Conservation (phyloP, 192 early-diverging fungal species). For the Backusella tarrabulga region DNA sequence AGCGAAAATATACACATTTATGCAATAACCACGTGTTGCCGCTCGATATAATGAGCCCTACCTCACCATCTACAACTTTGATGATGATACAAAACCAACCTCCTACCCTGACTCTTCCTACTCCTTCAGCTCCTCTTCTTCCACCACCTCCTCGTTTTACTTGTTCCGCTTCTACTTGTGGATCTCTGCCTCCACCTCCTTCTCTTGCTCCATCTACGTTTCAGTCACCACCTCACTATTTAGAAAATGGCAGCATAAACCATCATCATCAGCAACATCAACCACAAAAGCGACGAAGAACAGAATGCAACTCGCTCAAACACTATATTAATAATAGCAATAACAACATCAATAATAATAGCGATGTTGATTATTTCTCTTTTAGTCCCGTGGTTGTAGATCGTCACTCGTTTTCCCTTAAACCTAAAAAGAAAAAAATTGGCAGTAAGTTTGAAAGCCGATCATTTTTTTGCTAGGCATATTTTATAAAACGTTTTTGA, state of each 20-base stretch:
- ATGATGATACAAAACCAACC: neutral
- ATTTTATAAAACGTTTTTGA: neutral
- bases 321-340: neutral
- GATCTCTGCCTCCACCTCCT: neutral
- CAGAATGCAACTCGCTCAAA: neutral
- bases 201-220: neutral
- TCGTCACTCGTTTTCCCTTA: slow-evolving; percentile 58
- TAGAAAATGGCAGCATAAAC: neutral
- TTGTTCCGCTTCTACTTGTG: neutral
- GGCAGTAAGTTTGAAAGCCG: slow-evolving; percentile 23
- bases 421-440: slow-evolving; percentile 27
- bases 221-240: neutral
- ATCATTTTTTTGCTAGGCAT: neutral
- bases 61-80: neutral
- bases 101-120: neutral
- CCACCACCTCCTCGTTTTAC: neutral
- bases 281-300: neutral
- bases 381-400: slow-evolving; percentile 48
- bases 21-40: neutral
- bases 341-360: neutral
- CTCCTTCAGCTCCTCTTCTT: neutral
- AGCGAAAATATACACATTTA: neutral
- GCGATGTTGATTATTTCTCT: neutral
- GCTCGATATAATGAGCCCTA: neutral
- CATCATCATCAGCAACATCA: neutral